phyloP scores from a whole-genome alignment of 495 filamentous ascomycete species.

The Penicillium egyptiacum region DNA sequence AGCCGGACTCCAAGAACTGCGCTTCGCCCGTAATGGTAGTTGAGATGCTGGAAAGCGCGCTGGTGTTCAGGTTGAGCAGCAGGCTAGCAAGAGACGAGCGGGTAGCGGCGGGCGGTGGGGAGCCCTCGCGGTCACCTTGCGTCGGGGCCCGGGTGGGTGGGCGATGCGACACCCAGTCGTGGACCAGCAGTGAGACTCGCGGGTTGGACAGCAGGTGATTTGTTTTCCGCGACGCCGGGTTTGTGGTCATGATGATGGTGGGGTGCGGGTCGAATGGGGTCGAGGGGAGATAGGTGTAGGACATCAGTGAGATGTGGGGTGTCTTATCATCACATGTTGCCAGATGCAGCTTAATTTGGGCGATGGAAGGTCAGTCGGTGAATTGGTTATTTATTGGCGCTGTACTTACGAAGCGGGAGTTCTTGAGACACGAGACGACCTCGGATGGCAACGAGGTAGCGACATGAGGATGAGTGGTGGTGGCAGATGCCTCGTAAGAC shows the following conservation, averaged over 20 bases:
- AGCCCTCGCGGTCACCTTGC: conserved; percentile 56
- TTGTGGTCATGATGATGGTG: conserved; percentile 91
- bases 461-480: conserved; percentile 66
- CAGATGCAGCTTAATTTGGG: conserved; percentile 74
- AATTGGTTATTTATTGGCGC: not conserved
- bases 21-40: conserved; percentile 90
- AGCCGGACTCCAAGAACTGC: conserved; percentile 64
- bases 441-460: conserved; percentile 72
- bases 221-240: conserved; percentile 84
- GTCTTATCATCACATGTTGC: conserved; percentile 80
- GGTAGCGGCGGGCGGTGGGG: conserved; percentile 60
- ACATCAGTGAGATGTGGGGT: conserved; percentile 97
- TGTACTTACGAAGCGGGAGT: conserved; percentile 83
- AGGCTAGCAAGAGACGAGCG: conserved; percentile 74
- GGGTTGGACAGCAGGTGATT: conserved; percentile 84
- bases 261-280: conserved; percentile 72
- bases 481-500: conserved; percentile 72
- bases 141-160: conserved; percentile 69
- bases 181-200: conserved; percentile 88
- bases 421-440: conserved; percentile 87
- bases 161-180: conserved; percentile 97
- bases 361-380: conserved; percentile 5
- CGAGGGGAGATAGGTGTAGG: conserved; percentile 93
- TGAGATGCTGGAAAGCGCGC: conserved; percentile 82
- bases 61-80: conserved; percentile 86